Evolutionary conservation across 148 eudicot species (phyloP).

Genomic region (Agrostemma githago): DNA sequence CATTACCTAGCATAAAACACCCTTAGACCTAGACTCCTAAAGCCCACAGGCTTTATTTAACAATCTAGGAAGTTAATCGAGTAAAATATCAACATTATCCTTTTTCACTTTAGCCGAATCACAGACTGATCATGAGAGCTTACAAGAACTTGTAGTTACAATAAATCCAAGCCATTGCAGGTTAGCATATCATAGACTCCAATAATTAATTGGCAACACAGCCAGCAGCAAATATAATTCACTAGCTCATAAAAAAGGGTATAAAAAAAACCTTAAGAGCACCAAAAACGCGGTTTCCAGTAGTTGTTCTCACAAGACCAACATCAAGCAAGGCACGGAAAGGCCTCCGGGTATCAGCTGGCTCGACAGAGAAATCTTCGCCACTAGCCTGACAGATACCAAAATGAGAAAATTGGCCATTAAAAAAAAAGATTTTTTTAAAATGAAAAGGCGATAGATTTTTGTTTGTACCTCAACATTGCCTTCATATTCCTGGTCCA

Average conservation of each 20-base stretch:
- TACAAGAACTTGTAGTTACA: too few species aligned
- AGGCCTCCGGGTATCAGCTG: constrained; percentile 70
- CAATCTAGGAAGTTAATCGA: too few species aligned
- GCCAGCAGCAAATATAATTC: neutral
- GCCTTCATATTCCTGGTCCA: constrained; percentile 71
- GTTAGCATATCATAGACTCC: too few species aligned
- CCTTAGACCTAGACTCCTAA: too few species aligned
- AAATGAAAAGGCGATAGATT: too few species aligned
- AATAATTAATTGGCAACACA: neutral
- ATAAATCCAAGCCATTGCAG: too few species aligned
- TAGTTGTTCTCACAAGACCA: constrained; percentile 75
- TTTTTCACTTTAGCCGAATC: too few species aligned
- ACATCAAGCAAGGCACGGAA: constrained; percentile 91
- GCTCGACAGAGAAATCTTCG: constrained; percentile 83
- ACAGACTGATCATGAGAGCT: too few species aligned
- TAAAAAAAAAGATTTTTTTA: neutral
- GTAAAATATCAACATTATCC: too few species aligned
- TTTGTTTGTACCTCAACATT: constrained; percentile 58
- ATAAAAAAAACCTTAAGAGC: constrained; percentile 61
- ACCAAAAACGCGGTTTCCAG: constrained; percentile 87
- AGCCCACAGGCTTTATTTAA: too few species aligned
- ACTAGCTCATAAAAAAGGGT: neutral
- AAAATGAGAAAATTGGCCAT: neutral
- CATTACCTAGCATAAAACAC: too few species aligned
- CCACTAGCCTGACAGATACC: constrained; percentile 53